These are phyloP conservation scores for Leavenworthia alabamica DNA, from an alignment of 345 rosid species.

Conservation along the genomic window DNA sequence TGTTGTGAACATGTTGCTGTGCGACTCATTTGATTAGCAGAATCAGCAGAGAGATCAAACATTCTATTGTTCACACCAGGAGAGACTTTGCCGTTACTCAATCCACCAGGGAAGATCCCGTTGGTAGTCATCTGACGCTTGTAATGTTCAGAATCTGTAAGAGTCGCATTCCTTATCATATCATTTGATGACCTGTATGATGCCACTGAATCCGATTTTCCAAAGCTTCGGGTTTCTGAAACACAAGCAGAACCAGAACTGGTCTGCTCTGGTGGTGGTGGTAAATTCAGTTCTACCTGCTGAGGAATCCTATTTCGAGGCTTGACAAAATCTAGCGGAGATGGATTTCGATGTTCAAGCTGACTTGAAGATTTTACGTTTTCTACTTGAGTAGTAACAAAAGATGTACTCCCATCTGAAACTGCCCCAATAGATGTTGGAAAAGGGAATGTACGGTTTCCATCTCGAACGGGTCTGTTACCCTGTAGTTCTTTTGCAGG, in stretches of 20 bases:
- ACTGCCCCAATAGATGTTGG: constrained; percentile 32
- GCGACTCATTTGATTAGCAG: constrained; percentile 40
- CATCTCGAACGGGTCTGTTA: constrained; percentile 31
- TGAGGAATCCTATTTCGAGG: constrained; percentile 45
- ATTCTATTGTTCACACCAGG: constrained; percentile 31
- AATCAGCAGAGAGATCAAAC: constrained; percentile 35
- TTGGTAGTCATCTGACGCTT: constrained; percentile 38
- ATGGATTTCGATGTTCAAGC: constrained; percentile 35
- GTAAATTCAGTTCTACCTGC: constrained; percentile 74
- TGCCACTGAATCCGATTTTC: constrained; percentile 34
- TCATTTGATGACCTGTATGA: constrained; percentile 35
- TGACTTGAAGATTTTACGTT: constrained; percentile 30
- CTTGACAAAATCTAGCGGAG: constrained; percentile 34
- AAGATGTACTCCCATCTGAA: constrained; percentile 37
- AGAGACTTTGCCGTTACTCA: constrained; percentile 46
- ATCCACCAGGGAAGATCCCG: constrained; percentile 36
- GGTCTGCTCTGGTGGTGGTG: constrained; percentile 48
- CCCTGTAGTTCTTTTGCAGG: constrained; percentile 32
- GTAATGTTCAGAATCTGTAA: constrained; percentile 33
- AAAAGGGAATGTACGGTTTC: constrained; percentile 32
- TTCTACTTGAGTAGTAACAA: constrained; percentile 31
- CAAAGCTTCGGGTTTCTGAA: constrained; percentile 37
- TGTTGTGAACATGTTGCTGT: constrained; percentile 27
- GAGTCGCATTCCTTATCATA: constrained; percentile 36
- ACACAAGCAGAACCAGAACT: constrained; percentile 34